Conservation (phyloP, 768 basidiomycete genomes). For the Phaeolepiota aurea region DNA sequence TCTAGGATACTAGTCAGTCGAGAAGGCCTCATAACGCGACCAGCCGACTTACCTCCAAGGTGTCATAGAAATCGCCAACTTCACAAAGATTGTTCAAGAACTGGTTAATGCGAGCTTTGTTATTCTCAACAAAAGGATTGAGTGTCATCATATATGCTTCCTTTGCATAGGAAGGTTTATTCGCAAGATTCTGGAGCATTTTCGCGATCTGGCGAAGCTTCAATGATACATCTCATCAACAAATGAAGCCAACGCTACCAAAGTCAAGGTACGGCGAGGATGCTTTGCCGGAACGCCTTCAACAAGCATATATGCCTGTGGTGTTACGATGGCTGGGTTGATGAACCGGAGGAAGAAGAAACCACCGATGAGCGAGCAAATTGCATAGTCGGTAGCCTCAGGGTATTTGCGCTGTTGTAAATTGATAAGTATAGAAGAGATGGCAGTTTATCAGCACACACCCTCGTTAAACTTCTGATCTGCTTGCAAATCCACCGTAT, state of each 20-base stretch:
- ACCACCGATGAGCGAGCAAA: slow-evolving; percentile 96
- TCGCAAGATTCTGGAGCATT: slow-evolving; percentile 98
- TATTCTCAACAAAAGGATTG: slow-evolving; percentile 98
- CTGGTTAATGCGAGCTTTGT: slow-evolving; percentile 95
- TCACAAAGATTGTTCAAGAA: slow-evolving; percentile 97
- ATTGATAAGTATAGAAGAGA: slow-evolving; percentile 1
- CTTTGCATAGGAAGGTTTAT: slow-evolving; percentile 97
- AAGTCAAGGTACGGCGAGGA: slow-evolving; percentile 89
- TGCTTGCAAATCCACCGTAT: slow-evolving; percentile 99
- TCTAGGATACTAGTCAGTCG: slow-evolving; percentile 38
- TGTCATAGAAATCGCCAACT: slow-evolving; percentile 98
- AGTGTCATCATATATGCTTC: slow-evolving; percentile 98
- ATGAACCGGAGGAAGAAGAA: slow-evolving; percentile 99
- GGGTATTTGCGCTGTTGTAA: slow-evolving; percentile 86
- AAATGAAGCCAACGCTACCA: slow-evolving; percentile 28
- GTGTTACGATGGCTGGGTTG: slow-evolving; percentile 98
- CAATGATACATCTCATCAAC: too few relatives aligned
- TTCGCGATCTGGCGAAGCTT: slow-evolving; percentile 86
- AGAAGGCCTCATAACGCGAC: not conserved
- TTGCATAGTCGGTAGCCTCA: slow-evolving; percentile 96
- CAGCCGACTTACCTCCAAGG: slow-evolving; percentile 76
- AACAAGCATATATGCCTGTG: slow-evolving; percentile 99
- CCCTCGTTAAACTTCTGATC: slow-evolving; percentile 92
- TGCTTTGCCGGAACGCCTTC: slow-evolving; percentile 98
- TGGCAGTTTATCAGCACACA: slow-evolving; percentile 34